These are phyloP conservation scores for Cylindrodendrum hubeiense DNA, from an alignment of 2,329 filamentous ascomycete genomes.

Conservation along the genomic window DNA sequence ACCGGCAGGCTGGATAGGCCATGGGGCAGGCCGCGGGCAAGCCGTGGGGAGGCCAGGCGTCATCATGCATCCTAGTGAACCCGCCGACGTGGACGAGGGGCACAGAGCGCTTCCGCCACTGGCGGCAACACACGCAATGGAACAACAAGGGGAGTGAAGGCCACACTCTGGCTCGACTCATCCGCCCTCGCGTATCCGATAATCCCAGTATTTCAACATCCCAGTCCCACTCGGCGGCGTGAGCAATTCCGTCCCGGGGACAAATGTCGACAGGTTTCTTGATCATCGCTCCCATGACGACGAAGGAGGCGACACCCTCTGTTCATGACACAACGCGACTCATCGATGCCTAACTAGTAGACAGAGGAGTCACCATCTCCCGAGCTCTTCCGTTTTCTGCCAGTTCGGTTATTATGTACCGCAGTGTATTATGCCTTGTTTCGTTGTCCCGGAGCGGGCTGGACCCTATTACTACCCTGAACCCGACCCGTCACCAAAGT, in stretches of 20 bases:
- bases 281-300: neutral
- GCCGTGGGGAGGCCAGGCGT: constrained; percentile 15
- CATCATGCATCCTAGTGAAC: constrained; percentile 25
- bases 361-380: neutral
- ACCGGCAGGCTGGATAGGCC: neutral
- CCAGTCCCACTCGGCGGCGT: neutral
- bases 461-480: neutral
- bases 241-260: neutral
- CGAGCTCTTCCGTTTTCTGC: neutral
- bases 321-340: neutral
- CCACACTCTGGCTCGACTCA: neutral
- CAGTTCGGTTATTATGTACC: neutral
- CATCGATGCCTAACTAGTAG: constrained; percentile 1
- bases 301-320: neutral
- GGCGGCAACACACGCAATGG: neutral
- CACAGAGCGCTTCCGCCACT: constrained; percentile 19
- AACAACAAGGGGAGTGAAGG: neutral
- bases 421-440: neutral
- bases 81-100: constrained; percentile 5
- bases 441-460: neutral
- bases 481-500: neutral
- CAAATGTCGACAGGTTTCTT: neutral
- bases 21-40: neutral
- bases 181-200: neutral
- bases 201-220: neutral